Conservation (phyloP, 495 filamentous ascomycete species). For the Hyaloscypha bicolor region DNA sequence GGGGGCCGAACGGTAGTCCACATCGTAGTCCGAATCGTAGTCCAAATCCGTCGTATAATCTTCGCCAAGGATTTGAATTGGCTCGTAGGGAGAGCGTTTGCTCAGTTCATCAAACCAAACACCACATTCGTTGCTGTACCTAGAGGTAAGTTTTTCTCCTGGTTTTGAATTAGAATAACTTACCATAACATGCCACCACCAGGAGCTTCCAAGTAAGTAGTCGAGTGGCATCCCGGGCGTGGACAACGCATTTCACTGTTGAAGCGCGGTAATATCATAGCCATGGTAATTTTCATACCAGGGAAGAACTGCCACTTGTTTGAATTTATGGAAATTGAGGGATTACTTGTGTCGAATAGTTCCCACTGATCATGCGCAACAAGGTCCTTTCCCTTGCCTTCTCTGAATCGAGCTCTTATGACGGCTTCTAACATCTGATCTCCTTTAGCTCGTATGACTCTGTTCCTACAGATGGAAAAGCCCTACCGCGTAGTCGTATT, state of each 20-base stretch:
- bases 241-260: background rate
- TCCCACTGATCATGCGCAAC: background rate
- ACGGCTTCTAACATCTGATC: conserved; percentile 15
- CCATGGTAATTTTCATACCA: conserved; percentile 17
- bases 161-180: too few relatives aligned
- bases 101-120: too few relatives aligned
- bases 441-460: too few relatives aligned
- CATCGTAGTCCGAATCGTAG: too few relatives aligned
- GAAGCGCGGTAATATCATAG: conserved; percentile 2
- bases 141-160: too few relatives aligned
- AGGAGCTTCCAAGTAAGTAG: background rate
- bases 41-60: too few relatives aligned
- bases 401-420: background rate
- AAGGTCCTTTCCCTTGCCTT: conserved; percentile 5
- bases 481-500: conserved; percentile 12
- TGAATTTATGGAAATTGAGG: background rate
- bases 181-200: conserved; percentile 16
- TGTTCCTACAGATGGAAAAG: too few relatives aligned
- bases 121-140: too few relatives aligned
- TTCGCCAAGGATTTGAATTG: too few relatives aligned
- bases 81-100: too few relatives aligned
- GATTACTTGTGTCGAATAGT: background rate
- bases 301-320: conserved; percentile 14
- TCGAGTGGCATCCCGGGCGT: conserved; percentile 2
- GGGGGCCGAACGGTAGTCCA: too few relatives aligned